Evolutionary conservation across 1,139 yeast species (phyloP).

Genomic region (Pichia sp.): DNA sequence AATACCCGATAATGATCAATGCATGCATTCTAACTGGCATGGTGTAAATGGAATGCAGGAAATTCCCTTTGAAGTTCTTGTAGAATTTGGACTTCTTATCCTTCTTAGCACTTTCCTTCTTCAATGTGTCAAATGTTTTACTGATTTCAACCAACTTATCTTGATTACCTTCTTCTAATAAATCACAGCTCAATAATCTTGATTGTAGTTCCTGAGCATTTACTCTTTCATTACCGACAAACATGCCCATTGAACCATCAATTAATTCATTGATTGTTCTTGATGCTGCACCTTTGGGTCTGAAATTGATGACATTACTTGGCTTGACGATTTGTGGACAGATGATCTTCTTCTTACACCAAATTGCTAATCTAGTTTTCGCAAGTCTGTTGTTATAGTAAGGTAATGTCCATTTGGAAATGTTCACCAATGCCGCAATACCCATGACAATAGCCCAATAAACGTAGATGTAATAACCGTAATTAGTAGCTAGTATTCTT

Average conservation of each 20-base stretch:
- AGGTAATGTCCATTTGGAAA: conserved; percentile 34
- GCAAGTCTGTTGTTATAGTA: conserved; percentile 23
- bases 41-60: conserved; percentile 17
- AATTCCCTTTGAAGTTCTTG: conserved; percentile 4
- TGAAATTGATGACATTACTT: conserved; percentile 3
- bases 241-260: conserved; percentile 17
- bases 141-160: not conserved
- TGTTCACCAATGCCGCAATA: conserved; percentile 26
- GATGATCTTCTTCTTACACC: conserved; percentile 33
- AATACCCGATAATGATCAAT: conserved; percentile 28
- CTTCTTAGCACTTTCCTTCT: not conserved
- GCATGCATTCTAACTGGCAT: conserved; percentile 34
- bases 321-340: conserved; percentile 32
- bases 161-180: conserved; percentile 3
- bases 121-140: conserved; percentile 1
- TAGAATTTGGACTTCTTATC: conserved; percentile 5
- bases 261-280: conserved; percentile 4
- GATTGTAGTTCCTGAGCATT: conserved; percentile 8
- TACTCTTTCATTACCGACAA: conserved; percentile 8
- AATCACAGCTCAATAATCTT: not conserved
- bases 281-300: not conserved
- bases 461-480: conserved; percentile 30
- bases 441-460: conserved; percentile 32
- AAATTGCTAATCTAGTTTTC: conserved; percentile 22
- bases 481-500: conserved; percentile 30